Evolutionary conservation across 495 filamentous ascomycete species (phyloP), one percentile per base, ranked within the genome.

Genomic region (Xylaria scruposa): DNA sequence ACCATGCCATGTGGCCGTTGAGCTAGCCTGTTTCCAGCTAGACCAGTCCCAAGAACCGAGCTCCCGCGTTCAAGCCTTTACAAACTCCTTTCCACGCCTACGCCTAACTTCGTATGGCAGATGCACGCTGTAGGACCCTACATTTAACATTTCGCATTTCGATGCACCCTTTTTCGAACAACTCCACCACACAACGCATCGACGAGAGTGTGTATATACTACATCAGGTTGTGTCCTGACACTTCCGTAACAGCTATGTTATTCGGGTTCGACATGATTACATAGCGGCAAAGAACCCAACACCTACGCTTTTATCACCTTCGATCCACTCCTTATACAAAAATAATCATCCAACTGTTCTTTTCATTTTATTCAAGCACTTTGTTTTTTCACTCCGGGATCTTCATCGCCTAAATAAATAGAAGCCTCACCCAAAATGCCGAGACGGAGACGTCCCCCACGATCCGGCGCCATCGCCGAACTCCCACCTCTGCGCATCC

Each of bases 401-500:
- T 17, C n/a, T 7, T 15, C 38, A 33, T 10, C 31, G 24, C 19
- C 17, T 5, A 17, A 42, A 36, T 4, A 64, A 51, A 42, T 24
- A 65, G 17, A 46, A n/a, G 59, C 54, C 12, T 63, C 33, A 29
- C 51, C 47, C 53, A 72, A 72, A 72, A 94, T 94, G 92, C 86
- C 92, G 73, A 89, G 91, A 80, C 90, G 92, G 71, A 90, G 92
- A 75, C 92, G 91, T 63, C 92, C 92, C 33, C 91, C 90, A 66
- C 92, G 91, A 75, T 86, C 93, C 63, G 93, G 92, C 86, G 90
- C 92, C 63, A 89, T 93, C 73, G 86, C 90, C 75, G 93, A 95
- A 78, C 91, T 95, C 66, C 90, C 93, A 21, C 95, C 95, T 51
- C 86, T 94, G 75, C 93, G 91, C 78, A 94, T 98, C 84, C 84